Conservation (phyloP, 176 grass and related monocot species). For the Eleusine coracana region DNA sequence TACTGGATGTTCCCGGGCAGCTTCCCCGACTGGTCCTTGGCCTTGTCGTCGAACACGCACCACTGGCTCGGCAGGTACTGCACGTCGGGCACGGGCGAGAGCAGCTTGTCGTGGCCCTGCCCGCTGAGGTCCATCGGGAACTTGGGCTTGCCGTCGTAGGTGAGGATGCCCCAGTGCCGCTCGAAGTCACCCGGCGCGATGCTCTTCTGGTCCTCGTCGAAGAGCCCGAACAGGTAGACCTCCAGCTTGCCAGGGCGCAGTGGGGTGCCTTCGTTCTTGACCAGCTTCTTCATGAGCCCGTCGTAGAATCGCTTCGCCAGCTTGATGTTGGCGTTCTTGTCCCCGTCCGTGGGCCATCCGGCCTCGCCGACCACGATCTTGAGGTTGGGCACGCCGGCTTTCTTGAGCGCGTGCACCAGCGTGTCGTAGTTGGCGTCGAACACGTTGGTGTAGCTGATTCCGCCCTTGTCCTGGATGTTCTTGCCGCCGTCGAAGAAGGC, state of each 20-base stretch:
- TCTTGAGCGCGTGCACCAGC: slow-evolving; percentile 66
- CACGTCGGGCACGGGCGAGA: slow-evolving; percentile 43
- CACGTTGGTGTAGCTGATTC: slow-evolving; percentile 69
- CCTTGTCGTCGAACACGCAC: slow-evolving; percentile 72
- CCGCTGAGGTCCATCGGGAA: slow-evolving; percentile 73
- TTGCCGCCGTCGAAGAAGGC: slow-evolving; percentile 72
- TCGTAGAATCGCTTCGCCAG: slow-evolving; percentile 66
- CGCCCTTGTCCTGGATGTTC: slow-evolving; percentile 65
- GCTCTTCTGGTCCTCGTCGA: slow-evolving; percentile 90
- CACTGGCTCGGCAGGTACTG: slow-evolving; percentile 63
- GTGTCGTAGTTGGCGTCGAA: slow-evolving; percentile 97
- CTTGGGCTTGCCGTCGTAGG: slow-evolving; percentile 91
- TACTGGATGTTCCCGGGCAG: slow-evolving; percentile 59
- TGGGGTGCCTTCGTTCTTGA: slow-evolving; percentile 63
- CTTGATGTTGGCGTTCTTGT: slow-evolving; percentile 56
- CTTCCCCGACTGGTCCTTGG: slow-evolving; percentile 33
- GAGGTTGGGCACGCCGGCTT: slow-evolving; percentile 67
- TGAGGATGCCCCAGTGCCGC: slow-evolving; percentile 82
- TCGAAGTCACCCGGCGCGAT: slow-evolving; percentile 71
- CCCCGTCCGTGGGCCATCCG: slow-evolving; percentile 86
- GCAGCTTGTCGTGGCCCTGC: slow-evolving; percentile 54
- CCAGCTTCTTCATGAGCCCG: slow-evolving; percentile 64
- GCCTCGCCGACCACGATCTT: slow-evolving; percentile 80
- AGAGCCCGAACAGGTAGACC: slow-evolving; percentile 77
- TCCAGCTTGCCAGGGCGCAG: slow-evolving; percentile 63